Evolutionary conservation across 2,329 filamentous ascomycete species (phyloP).

Genomic region (Corniculantispora saksenae): DNA sequence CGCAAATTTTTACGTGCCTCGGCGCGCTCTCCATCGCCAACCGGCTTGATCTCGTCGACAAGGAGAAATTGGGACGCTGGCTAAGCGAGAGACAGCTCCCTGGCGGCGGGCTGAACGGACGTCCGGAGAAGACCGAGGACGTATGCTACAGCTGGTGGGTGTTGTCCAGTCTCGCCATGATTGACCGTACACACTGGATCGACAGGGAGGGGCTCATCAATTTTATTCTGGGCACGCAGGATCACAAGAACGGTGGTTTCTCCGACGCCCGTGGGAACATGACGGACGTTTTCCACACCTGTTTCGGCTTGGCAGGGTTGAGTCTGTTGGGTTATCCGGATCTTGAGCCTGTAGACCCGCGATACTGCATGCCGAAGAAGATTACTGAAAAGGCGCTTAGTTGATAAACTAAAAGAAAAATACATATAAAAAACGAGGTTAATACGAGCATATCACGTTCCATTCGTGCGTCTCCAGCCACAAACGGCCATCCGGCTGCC

Average conservation of each 20-base stretch:
- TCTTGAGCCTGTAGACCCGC: conserved; percentile 78
- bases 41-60: conserved; percentile 78
- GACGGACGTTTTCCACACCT: conserved; percentile 96
- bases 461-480: neutral
- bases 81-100: conserved; percentile 89
- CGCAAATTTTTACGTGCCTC: conserved; percentile 93
- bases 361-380: conserved; percentile 79
- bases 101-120: conserved; percentile 86
- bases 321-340: conserved; percentile 79
- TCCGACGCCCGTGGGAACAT: conserved; percentile 89
- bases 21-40: conserved; percentile 82
- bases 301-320: conserved; percentile 84
- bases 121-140: conserved; percentile 93
- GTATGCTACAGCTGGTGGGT: conserved; percentile 99
- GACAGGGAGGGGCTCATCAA: conserved; percentile 73
- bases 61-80: conserved; percentile 83
- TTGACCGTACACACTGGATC: conserved; percentile 88
- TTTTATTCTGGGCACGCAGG: conserved; percentile 90
- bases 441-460: no score
- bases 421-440: neutral
- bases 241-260: conserved; percentile 79
- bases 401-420: conserved; percentile 24
- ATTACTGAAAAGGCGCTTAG: conserved; percentile 62
- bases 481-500: conserved; percentile 1
- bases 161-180: conserved; percentile 85